phyloP scores from a whole-genome alignment of 176 grass and related monocot species.

The Chloris gayana region DNA sequence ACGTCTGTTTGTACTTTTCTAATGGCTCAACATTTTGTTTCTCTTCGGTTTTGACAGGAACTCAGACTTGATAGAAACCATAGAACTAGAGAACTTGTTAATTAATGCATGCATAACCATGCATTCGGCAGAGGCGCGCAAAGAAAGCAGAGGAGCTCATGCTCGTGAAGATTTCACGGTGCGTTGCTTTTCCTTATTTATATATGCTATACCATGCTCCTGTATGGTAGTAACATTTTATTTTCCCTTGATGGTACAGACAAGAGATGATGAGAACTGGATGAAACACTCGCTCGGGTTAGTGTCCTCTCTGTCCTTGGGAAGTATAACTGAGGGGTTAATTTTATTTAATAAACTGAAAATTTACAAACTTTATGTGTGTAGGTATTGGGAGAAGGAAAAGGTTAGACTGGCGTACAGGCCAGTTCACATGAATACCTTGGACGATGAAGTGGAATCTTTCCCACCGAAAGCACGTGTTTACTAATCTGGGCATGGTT shows the following conservation, averaged over 20 bases:
- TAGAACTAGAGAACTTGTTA: slow-evolving; percentile 89
- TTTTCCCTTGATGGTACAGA: slow-evolving; percentile 54
- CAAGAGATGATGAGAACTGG: slow-evolving; percentile 79
- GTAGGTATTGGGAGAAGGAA: slow-evolving; percentile 82
- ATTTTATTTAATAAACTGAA: neutral
- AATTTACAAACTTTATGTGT: neutral
- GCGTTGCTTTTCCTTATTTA: slow-evolving; percentile 1
- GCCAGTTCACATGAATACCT: slow-evolving; percentile 85
- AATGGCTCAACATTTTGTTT: too few relatives aligned
- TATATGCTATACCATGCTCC: neutral
- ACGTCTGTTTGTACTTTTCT: too few relatives aligned
- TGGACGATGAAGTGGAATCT: slow-evolving; percentile 69
- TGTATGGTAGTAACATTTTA: neutral
- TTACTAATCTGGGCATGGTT: slow-evolving; percentile 43
- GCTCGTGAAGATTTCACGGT: slow-evolving; percentile 96
- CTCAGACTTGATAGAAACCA: slow-evolving; percentile 90
- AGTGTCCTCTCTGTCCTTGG: slow-evolving; percentile 18
- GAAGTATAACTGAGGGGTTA: too few relatives aligned
- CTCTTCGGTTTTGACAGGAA: slow-evolving; percentile 56
- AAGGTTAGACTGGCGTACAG: slow-evolving; percentile 80
- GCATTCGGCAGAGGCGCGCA: slow-evolving; percentile 90
- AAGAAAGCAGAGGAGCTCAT: slow-evolving; percentile 95
- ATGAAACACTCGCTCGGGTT: slow-evolving; percentile 90
- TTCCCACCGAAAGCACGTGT: slow-evolving; percentile 88
- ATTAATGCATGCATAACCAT: slow-evolving; percentile 97